phyloP scores from a whole-genome alignment of 2,329 filamentous ascomycete species.

The Pseudogymnoascus destructans region DNA sequence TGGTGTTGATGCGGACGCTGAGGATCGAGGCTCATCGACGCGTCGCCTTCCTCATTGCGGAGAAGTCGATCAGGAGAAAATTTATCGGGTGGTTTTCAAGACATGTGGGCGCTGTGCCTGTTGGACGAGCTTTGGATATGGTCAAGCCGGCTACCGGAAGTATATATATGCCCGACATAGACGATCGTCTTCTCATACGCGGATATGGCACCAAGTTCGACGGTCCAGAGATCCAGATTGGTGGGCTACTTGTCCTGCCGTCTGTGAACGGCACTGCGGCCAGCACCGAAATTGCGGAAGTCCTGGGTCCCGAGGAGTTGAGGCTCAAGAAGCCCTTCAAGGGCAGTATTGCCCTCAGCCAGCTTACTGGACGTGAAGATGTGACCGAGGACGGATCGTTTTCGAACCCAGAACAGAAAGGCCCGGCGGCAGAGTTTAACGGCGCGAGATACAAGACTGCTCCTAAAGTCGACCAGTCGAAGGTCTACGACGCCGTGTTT shows the following conservation, averaged over 20 bases:
- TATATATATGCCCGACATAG: conserved; percentile 78
- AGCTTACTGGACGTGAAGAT: conserved; percentile 71
- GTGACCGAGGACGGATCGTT: conserved; percentile 54
- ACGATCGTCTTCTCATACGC: conserved; percentile 69
- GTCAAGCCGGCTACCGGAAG: conserved; percentile 67
- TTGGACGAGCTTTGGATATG: conserved; percentile 79
- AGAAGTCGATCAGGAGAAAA: conserved; percentile 80
- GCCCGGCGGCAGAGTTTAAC: conserved; percentile 47
- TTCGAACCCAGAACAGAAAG: conserved; percentile 39
- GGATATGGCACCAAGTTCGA: conserved; percentile 76
- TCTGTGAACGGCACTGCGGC: conserved; percentile 65
- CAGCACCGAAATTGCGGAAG: conserved; percentile 72
- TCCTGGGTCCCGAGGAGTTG: conserved; percentile 67
- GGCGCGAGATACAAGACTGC: conserved; percentile 79
- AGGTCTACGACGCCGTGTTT: conserved; percentile 90
- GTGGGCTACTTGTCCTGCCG: conserved; percentile 78
- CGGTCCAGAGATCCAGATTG: conserved; percentile 53
- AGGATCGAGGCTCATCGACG: conserved; percentile 77
- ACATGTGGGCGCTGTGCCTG: conserved; percentile 80
- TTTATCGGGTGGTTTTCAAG: conserved; percentile 83
- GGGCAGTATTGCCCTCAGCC: conserved; percentile 57
- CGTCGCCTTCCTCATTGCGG: conserved; percentile 84
- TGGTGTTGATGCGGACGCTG: conserved; percentile 84
- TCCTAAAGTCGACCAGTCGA: conserved; percentile 85
- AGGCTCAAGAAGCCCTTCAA: conserved; percentile 80